Evolutionary conservation across 2,329 filamentous ascomycete genomes (phyloP).

Genomic region (Epichloe baconii): DNA sequence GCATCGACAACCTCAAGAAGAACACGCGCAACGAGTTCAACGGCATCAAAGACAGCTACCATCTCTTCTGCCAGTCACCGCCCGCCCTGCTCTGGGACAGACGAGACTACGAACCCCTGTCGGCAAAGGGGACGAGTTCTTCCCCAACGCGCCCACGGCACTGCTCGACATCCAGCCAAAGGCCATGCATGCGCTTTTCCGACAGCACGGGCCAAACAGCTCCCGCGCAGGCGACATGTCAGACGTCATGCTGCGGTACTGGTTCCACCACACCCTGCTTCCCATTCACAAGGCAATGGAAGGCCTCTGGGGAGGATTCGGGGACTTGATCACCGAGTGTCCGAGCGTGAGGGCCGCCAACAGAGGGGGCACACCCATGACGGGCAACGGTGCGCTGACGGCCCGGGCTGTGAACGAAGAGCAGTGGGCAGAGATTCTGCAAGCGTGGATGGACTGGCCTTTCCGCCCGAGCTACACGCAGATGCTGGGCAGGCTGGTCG

Average conservation of each 20-base stretch:
- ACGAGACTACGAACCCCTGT: constrained; percentile 57
- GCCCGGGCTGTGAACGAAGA: constrained; percentile 35
- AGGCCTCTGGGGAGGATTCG: constrained; percentile 44
- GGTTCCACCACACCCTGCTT: constrained; percentile 31
- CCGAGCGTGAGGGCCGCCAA: constrained; percentile 33
- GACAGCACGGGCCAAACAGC: constrained; percentile 27
- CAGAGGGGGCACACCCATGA: constrained; percentile 31
- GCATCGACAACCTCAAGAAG: constrained; percentile 20
- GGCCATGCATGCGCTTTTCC: constrained; percentile 33
- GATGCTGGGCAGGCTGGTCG: constrained; percentile 30
- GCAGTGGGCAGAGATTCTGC: constrained; percentile 45
- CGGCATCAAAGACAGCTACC: constrained; percentile 38
- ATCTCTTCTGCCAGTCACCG: constrained; percentile 33
- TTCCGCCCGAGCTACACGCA: constrained; percentile 40
- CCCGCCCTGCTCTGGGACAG: constrained; percentile 55
- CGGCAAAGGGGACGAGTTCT: constrained; percentile 48
- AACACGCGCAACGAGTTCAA: constrained; percentile 23
- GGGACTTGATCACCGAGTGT: constrained; percentile 36
- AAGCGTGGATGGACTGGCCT: constrained; percentile 53
- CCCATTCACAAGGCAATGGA: constrained; percentile 34
- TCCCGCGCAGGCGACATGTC: constrained; percentile 35
- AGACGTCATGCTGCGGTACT: constrained; percentile 31
- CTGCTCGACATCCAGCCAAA: constrained; percentile 58
- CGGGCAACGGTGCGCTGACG: constrained; percentile 27
- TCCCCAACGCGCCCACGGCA: constrained; percentile 41